Conservation (phyloP, 2,329 filamentous ascomycete genomes). For the Aspergillus sojae region DNA sequence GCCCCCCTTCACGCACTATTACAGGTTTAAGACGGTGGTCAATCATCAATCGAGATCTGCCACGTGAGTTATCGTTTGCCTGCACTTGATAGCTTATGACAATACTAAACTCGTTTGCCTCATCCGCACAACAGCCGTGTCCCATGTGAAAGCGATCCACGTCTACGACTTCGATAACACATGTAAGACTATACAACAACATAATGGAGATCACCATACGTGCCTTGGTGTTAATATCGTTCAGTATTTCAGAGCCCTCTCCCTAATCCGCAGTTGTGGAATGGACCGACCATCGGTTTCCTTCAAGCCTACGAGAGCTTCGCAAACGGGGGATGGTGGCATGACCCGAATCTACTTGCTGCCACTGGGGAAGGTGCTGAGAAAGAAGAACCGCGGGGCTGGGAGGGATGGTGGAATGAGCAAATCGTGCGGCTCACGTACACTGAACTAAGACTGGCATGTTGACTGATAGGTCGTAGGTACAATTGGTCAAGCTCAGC, state of each 20-base stretch:
- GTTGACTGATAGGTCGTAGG: conserved; percentile 37
- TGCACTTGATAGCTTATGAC: not conserved
- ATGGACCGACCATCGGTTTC: conserved; percentile 72
- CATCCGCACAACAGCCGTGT: conserved; percentile 50
- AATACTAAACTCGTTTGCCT: not conserved
- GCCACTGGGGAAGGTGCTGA: conserved; percentile 83
- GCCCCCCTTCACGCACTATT: conserved; percentile 55
- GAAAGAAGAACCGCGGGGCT: conserved; percentile 78
- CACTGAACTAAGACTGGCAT: conserved; percentile 2
- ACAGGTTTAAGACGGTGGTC: conserved; percentile 86
- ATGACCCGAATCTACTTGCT: conserved; percentile 81
- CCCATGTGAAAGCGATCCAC: conserved; percentile 77
- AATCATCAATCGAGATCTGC: conserved; percentile 70
- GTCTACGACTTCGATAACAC: conserved; percentile 99
- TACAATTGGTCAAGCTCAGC: conserved; percentile 75
- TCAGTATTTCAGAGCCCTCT: conserved; percentile 87
- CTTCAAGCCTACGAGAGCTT: conserved; percentile 77
- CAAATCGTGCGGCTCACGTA: conserved; percentile 63
- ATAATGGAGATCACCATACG: not conserved
- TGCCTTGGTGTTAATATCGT: conserved; percentile 18
- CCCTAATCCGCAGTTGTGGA: conserved; percentile 88
- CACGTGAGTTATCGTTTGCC: conserved; percentile 51
- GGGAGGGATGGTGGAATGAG: conserved; percentile 97
- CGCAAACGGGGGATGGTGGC: conserved; percentile 92
- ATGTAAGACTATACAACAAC: conserved; percentile 54